Base-by-base conservation (phyloP, 331 rosid genomes). In the Prunus yedoensis region DNA sequence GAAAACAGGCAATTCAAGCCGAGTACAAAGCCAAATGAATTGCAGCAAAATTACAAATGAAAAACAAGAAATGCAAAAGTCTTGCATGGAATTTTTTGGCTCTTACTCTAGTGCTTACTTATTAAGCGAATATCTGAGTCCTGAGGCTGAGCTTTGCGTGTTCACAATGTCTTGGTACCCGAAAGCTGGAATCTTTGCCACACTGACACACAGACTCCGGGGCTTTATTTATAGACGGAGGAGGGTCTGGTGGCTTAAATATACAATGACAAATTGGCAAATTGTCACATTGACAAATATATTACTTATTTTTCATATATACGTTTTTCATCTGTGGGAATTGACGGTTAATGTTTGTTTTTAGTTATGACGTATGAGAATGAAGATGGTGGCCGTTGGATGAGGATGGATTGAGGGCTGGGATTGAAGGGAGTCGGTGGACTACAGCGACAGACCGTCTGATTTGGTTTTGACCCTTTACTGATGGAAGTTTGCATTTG, bases 141-240 rank as follows among this genome's bases (percentile, higher is more conserved):
- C 80, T 8, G 45, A 20, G 68, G 16, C 74, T 67, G 71, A 60
- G 65, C 5, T 14, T 23, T 8, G 41, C 14, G n/a, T 62, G 12
- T 30, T 62, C 23, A 8, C 38, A 1, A 12, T 15, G 6, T 59
- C 10, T 4, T 4, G n/a, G 15, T 10, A 28, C 3, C 17, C 59
- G 30, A 70, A 50, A 25, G 56, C 53, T 21, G 52, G 23, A 77
- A 30, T 74, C 59, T 38, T 28, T 75, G 76, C 38, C 60, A 25
- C 52, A 46, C 5, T 16, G 32, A 56, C 21, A 38, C 18, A 1
- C 20, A 28, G 72, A 32, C 43, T 65, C 58, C 4, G 49, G 41
- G 66, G 70, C 58, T 4, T 20, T 28, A 77, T 80, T 83, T 86
- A 83, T 83, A 78, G 79, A 45, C 68, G 8, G 10, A 61, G 5